Base-by-base conservation (phyloP, 305 asterid species). In the Euphrasia arctica region DNA sequence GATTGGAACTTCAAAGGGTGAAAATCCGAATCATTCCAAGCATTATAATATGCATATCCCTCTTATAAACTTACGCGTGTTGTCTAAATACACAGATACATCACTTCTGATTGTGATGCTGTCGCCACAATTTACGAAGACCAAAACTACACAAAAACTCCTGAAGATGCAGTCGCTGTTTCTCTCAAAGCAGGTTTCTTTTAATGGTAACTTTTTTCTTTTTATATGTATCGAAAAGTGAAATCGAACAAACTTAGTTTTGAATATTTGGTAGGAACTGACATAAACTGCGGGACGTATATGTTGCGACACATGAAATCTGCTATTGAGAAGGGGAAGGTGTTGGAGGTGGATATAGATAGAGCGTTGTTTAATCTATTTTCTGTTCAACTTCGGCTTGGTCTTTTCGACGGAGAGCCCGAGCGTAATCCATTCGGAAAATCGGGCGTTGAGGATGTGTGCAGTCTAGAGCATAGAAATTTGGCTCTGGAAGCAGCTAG, bases 91-190 rank as follows among this genome's bases (percentile, higher is more conserved):
- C 22, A 18, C 85, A 92, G 98, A 75, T 92, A 92, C 64, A 83
- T 92, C 71, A 70, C 95, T 63, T 85, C 98, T 4, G 98, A 92
- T 61, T 92, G 98, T 68, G 97, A 92, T 75, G 97, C 98, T 62
- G 94, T 87, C 78, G 93, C 92, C 13, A 83, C 95, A 1, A 90
- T 92, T 64, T 92, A 68, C 48, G 97, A 87, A 69, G 13, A 83
- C 77, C 95, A 92, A 55, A 80, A 90, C 6, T 90, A 78, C 76
- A 72, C 95, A 3, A 81, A 72, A 69, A 65, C 85, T 28, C 80
- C 79, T 0, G 98, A 90, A 72, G 96, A 87, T 68, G 98, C 98
- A 1, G 97, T 85, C 65, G 91, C 97, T 36, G 77, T 78, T 63
- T 95, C 97, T 61, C 78, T 92, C 22, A 84, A 66, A 92, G 95